These are phyloP conservation scores for Mortierella alpina DNA, from an alignment of 192 early-diverging fungal genomes.

Conservation along the genomic window DNA sequence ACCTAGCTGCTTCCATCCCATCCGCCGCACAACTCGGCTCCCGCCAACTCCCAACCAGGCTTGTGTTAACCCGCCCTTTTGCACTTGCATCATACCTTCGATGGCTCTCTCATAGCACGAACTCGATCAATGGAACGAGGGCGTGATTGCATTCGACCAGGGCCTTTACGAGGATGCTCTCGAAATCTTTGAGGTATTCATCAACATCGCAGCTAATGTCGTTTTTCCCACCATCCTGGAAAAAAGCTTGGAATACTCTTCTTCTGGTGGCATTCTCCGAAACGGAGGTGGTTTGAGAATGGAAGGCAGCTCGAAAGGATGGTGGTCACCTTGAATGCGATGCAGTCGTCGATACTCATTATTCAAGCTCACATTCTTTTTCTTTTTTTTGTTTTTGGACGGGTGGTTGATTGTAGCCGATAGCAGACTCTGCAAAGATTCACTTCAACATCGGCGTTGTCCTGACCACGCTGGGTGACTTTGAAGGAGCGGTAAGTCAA, in stretches of 20 bases:
- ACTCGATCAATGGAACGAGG: constrained; percentile 63
- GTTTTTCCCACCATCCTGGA: no score
- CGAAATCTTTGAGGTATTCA: constrained; percentile 73
- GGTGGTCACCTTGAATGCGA: background rate
- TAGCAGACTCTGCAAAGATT: constrained; percentile 94
- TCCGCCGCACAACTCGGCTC: background rate
- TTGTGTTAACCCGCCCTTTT: background rate
- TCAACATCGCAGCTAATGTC: background rate
- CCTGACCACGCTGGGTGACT: constrained; percentile 77
- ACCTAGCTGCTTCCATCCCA: background rate
- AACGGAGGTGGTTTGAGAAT: no score
- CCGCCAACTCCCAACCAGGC: background rate
- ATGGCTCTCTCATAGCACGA: constrained; percentile 26
- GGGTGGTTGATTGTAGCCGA: constrained; percentile 54
- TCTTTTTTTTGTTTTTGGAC: background rate
- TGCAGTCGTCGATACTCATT: constrained; percentile 17
- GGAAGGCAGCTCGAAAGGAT: no score
- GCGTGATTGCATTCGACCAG: constrained; percentile 79
- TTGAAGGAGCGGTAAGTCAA: constrained; percentile 84
- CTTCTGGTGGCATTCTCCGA: background rate
- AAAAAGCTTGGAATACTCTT: no score
- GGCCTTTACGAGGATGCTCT: constrained; percentile 77
- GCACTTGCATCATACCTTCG: no score
- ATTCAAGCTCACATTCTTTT: background rate
- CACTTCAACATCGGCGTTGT: constrained; percentile 96